phyloP scores from a whole-genome alignment of 768 basidiomycete species.

The Boletus tylopilopsis region DNA sequence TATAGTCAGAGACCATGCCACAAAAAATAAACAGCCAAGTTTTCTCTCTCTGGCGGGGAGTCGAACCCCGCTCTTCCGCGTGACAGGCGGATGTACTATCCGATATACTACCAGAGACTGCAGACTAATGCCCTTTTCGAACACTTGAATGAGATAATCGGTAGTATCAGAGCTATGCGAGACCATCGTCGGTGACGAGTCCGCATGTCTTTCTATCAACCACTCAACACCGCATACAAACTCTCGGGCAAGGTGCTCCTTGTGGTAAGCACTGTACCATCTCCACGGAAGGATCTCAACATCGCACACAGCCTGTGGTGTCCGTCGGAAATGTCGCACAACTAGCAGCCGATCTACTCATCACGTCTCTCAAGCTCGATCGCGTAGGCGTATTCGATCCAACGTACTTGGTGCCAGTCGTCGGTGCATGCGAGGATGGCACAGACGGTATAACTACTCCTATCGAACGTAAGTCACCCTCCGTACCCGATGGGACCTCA shows the following conservation, averaged over 20 bases:
- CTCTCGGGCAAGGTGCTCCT: conserved; percentile 29
- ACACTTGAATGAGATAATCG: too few species aligned
- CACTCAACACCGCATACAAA: conserved; percentile 20
- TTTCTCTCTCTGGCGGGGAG: conserved; percentile 47
- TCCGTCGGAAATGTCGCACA: conserved; percentile 83
- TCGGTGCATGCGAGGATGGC: conserved; percentile 65
- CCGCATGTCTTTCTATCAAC: conserved; percentile 31
- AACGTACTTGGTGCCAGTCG: conserved; percentile 62
- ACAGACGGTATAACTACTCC: conserved; percentile 64
- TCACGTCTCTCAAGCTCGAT: conserved; percentile 58
- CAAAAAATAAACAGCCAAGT: neutral
- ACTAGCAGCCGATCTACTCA: conserved; percentile 70
- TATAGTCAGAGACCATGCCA: too few species aligned
- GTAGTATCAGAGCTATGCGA: too few species aligned
- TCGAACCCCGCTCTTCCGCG: conserved; percentile 40
- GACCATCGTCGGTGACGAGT: neutral
- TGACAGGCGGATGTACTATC: conserved; percentile 52
- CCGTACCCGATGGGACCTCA: neutral
- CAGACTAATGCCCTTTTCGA: too few species aligned
- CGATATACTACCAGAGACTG: conserved; percentile 41
- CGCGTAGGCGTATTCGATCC: conserved; percentile 64
- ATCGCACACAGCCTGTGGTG: conserved; percentile 55
- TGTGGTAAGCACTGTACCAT: conserved; percentile 21
- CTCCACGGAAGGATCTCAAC: neutral
- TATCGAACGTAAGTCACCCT: conserved; percentile 58